These are phyloP conservation scores for Metschnikowia shivogae DNA, from an alignment of 805 yeast genomes.

Conservation along the genomic window DNA sequence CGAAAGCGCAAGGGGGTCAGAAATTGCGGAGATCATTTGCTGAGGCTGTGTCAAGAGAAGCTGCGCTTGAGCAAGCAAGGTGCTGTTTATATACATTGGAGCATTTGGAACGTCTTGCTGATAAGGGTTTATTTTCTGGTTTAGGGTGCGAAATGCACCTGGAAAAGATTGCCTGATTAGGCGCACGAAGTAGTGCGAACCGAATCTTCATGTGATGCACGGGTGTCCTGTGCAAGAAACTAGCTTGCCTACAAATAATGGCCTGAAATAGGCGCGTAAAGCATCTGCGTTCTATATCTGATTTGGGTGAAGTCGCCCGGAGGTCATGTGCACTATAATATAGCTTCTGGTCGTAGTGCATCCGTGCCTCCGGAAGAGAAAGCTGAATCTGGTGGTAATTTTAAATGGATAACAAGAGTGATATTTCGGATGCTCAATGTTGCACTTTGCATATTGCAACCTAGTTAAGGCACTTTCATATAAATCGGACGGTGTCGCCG, in stretches of 20 bases:
- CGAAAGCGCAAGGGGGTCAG: not conserved
- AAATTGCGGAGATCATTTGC: not conserved
- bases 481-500: too few relatives aligned
- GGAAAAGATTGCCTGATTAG: conserved; percentile 5
- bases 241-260: too few relatives aligned
- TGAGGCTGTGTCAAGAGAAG: not conserved
- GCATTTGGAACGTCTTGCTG: not conserved
- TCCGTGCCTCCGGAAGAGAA: too few relatives aligned
- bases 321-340: not conserved
- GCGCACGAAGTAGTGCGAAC: not conserved
- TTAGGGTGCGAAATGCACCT: conserved; percentile 6
- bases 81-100: not conserved
- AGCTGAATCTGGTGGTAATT: too few relatives aligned
- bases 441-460: too few relatives aligned
- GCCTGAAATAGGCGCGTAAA: too few relatives aligned
- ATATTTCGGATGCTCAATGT: not conserved
- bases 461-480: too few relatives aligned
- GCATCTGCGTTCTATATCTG: not conserved
- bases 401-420: too few relatives aligned
- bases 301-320: not conserved
- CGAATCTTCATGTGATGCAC: too few relatives aligned
- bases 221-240: too few relatives aligned
- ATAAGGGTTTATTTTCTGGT: conserved; percentile 2
- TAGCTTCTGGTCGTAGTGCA: too few relatives aligned
- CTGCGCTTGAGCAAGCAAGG: not conserved